phyloP scores from a whole-genome alignment of 1,284 basidiomycete species.

The Schizophyllum commune region DNA sequence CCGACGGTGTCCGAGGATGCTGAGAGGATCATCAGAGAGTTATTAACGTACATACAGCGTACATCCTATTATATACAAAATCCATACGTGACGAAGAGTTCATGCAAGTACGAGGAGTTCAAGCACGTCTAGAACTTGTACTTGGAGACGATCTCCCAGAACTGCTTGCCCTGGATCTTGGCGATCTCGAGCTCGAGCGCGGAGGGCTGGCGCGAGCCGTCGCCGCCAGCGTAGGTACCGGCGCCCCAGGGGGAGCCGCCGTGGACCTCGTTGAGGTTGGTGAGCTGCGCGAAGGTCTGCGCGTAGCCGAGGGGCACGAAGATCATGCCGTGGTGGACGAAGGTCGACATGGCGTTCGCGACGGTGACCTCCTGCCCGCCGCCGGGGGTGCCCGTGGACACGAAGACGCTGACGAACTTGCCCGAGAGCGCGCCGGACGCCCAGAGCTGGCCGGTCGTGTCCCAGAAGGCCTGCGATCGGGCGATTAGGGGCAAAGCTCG shows the following conservation, averaged over 20 bases:
- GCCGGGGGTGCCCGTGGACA: conserved; percentile 57
- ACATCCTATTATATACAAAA: no score
- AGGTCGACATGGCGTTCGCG: conserved; percentile 58
- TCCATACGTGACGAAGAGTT: neutral
- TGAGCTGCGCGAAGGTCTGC: conserved; percentile 44
- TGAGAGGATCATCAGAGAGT: no score
- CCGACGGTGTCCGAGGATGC: no score
- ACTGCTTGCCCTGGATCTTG: conserved; percentile 54
- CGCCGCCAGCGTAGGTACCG: conserved; percentile 56
- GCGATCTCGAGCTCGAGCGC: conserved; percentile 62
- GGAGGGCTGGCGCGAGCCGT: conserved; percentile 58
- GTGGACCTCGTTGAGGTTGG: conserved; percentile 54
- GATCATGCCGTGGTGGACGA: conserved; percentile 75
- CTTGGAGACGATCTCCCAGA: conserved; percentile 44
- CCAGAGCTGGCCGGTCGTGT: conserved; percentile 78
- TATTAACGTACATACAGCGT: no score
- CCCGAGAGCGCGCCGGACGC: conserved; percentile 61
- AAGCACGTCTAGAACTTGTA: conserved; percentile 19
- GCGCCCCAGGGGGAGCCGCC: conserved; percentile 77
- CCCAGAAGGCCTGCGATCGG: conserved; percentile 61
- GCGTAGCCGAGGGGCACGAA: conserved; percentile 78
- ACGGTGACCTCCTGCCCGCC: conserved; percentile 73
- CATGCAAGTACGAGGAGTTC: neutral
- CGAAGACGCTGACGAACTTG: conserved; percentile 75
- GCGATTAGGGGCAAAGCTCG: neutral